Evolutionary conservation across 2,329 filamentous ascomycete species (phyloP).

Genomic region (Trichoderma asperellum): DNA sequence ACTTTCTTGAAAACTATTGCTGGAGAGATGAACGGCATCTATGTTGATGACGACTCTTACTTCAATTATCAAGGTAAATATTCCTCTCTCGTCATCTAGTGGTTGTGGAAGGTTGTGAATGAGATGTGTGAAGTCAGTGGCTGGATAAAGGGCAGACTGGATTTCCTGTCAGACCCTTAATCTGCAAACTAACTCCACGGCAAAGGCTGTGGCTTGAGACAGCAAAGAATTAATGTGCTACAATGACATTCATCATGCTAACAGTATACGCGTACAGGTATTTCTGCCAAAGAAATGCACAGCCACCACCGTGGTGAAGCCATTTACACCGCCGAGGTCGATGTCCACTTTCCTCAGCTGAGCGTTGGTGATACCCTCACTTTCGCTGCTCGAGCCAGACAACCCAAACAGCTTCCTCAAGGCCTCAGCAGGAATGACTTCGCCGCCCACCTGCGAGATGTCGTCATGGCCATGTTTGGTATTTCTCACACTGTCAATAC

Average conservation of each 20-base stretch:
- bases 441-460: conserved; percentile 67
- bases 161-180: not conserved
- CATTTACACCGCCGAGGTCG: conserved; percentile 84
- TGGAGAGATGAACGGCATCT: conserved; percentile 81
- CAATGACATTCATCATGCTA: not conserved
- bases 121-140: not conserved
- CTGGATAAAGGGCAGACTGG: not conserved
- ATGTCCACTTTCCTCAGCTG: conserved; percentile 78
- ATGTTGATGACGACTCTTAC: conserved; percentile 68
- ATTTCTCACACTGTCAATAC: conserved; percentile 75
- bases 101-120: not conserved
- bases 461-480: conserved; percentile 76
- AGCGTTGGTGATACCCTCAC: conserved; percentile 78
- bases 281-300: conserved; percentile 75
- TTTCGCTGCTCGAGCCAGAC: conserved; percentile 73
- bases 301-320: conserved; percentile 79
- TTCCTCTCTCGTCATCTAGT: too few species aligned
- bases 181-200: not conserved
- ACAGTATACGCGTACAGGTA: conserved; percentile 46
- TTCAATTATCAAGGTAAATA: conserved; percentile 78
- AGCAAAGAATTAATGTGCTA: not conserved
- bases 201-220: not conserved
- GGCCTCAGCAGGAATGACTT: conserved; percentile 60
- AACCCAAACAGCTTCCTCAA: conserved; percentile 63
- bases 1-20: conserved; percentile 85